phyloP scores from a whole-genome alignment of 2,329 filamentous ascomycete genomes.

The Aureobasidium sp. region DNA sequence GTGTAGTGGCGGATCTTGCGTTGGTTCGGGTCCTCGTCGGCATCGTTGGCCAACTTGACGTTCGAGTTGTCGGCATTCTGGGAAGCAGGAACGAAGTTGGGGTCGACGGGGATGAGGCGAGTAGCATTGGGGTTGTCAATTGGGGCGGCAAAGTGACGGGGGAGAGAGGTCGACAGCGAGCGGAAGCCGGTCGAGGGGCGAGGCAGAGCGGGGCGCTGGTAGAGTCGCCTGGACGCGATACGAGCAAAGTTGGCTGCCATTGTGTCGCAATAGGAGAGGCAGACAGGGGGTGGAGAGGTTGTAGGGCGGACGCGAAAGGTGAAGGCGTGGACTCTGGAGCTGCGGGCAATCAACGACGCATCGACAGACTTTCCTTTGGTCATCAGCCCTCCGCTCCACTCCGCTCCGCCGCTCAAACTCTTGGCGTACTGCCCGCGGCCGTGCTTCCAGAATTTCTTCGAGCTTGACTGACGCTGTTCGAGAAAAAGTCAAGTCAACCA shows the following conservation, averaged over 20 bases:
- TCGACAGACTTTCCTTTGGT: not conserved
- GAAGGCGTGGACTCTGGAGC: not conserved
- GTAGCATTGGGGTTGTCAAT: conserved; percentile 44
- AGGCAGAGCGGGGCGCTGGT: conserved; percentile 44
- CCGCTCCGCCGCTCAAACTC: not conserved
- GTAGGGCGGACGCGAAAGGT: not conserved
- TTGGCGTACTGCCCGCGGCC: not conserved
- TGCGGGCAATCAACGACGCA: conserved; percentile 7
- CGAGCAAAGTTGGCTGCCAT: conserved; percentile 67
- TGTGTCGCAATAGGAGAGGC: not conserved
- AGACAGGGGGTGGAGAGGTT: conserved; percentile 16
- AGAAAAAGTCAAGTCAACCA: conserved; percentile 1
- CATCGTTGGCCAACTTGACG: conserved; percentile 36
- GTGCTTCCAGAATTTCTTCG: conserved; percentile 7
- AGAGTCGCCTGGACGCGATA: conserved; percentile 62
- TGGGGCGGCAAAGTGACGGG: conserved; percentile 56
- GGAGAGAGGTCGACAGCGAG: conserved; percentile 56
- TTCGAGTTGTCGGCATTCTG: conserved; percentile 33
- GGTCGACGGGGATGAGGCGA: conserved; percentile 57
- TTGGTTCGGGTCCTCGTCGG: conserved; percentile 43
- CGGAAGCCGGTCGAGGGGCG: conserved; percentile 35
- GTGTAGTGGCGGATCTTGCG: conserved; percentile 98
- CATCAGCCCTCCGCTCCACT: not conserved
- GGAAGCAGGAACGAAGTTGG: conserved; percentile 50
- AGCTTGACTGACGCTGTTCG: not conserved